phyloP scores from a whole-genome alignment of 495 filamentous ascomycete genomes.

The Zalerion maritima region DNA sequence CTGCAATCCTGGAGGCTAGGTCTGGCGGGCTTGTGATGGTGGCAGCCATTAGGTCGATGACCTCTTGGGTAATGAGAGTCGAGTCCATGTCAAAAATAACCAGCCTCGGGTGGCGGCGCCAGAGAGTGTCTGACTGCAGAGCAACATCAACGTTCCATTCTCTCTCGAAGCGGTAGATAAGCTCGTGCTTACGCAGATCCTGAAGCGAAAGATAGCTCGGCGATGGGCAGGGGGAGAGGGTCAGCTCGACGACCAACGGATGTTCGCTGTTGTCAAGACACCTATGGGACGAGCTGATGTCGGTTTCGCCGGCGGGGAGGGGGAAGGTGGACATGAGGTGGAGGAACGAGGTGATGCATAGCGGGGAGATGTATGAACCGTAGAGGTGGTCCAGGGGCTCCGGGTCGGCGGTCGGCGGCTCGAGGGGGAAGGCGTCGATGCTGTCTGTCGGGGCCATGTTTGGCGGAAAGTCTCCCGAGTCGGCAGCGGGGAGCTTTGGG shows the following conservation, averaged over 20 bases:
- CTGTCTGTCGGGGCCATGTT: conserved; percentile 50
- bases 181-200: conserved; percentile 62
- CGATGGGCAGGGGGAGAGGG: conserved; percentile 50
- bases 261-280: conserved; percentile 48
- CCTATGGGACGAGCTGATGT: conserved; percentile 51
- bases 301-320: conserved; percentile 35
- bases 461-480: conserved; percentile 29
- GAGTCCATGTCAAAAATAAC: conserved; percentile 97
- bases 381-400: conserved; percentile 64
- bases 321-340: conserved; percentile 59
- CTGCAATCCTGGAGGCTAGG: conserved; percentile 39
- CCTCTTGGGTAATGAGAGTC: conserved; percentile 89
- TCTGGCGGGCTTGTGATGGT: conserved; percentile 46
- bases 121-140: conserved; percentile 55
- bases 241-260: conserved; percentile 56
- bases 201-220: conserved; percentile 51
- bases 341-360: conserved; percentile 72
- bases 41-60: conserved; percentile 85
- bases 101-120: conserved; percentile 60
- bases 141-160: conserved; percentile 81
- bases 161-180: conserved; percentile 65
- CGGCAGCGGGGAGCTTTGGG: conserved; percentile 17
- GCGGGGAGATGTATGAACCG: conserved; percentile 59
- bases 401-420: conserved; percentile 44
- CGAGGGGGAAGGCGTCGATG: conserved; percentile 55